A percentile compares a stretch with the other conserved stretches of the same genome.
Conservation (phyloP, 139 green algal genomes). For the Chlorella sp. region DNA sequence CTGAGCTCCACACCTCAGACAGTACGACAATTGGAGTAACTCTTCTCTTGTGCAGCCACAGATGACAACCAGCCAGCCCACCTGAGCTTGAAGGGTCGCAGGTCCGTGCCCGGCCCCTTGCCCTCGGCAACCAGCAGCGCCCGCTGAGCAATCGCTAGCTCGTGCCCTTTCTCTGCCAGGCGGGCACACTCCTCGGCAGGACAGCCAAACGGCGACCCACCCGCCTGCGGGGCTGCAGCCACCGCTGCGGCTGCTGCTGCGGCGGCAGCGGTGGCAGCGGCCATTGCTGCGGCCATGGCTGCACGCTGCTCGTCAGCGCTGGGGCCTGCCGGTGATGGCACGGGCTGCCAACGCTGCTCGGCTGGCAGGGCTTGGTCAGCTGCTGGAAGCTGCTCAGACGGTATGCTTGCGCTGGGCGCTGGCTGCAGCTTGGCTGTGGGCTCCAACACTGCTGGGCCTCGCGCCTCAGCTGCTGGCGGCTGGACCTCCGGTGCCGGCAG, state of each 20-base stretch:
- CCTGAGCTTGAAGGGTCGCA: slow-evolving; percentile 10
- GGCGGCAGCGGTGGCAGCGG: not conserved
- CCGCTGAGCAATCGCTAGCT: slow-evolving; percentile 28
- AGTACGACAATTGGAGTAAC: no score
- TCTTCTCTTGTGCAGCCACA: no score
- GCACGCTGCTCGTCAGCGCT: not conserved
- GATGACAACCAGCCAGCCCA: not conserved
- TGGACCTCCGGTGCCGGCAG: no score
- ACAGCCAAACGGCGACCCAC: not conserved
- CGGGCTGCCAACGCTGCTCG: not conserved
- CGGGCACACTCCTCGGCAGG: slow-evolving; percentile 31
- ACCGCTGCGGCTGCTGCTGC: not conserved
- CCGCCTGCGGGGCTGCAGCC: not conserved
- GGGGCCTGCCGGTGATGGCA: not conserved
- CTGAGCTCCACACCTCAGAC: no score
- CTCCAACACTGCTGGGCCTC: no score
- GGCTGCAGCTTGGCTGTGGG: no score
- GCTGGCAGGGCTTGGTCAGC: not conserved
- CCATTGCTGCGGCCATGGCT: not conserved
- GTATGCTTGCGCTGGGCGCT: no score
- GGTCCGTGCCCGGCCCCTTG: slow-evolving; percentile 9
- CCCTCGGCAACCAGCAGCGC: slow-evolving; percentile 30
- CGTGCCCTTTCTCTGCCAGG: slow-evolving; percentile 23
- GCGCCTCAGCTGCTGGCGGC: no score
- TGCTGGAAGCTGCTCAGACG: no score